Percentiles rank a stretch among this genome's conserved stretches.
Evolutionary conservation across 139 green algal species (phyloP).

Genomic region (Chlorella ohadii): DNA sequence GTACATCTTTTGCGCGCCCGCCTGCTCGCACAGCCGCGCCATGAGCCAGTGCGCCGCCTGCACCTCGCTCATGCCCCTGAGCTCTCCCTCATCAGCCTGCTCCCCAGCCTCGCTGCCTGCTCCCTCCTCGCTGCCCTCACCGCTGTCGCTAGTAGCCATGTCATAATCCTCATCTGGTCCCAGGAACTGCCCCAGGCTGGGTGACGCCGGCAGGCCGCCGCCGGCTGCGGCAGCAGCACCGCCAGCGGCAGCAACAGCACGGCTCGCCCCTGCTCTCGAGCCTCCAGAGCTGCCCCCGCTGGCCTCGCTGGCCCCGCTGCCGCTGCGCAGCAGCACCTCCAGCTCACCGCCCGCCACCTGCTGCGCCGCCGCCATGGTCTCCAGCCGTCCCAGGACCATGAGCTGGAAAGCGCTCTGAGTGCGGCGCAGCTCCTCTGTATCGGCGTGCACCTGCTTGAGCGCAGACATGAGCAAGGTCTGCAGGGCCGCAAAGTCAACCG

Average conservation of each 20-base stretch:
- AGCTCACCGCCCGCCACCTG: too few species aligned
- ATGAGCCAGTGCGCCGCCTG: background rate
- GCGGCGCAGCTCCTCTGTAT: background rate
- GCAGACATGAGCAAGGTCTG: background rate
- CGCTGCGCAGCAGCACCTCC: background rate
- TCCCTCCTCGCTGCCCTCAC: background rate
- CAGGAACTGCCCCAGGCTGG: background rate
- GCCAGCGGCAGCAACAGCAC: background rate
- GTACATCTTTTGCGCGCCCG: background rate
- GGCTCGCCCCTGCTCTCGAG: background rate
- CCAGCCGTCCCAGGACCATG: background rate
- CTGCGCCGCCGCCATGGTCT: background rate
- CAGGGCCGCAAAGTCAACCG: background rate
- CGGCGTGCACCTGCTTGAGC: background rate
- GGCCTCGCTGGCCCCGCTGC: background rate
- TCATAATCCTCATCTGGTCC: background rate
- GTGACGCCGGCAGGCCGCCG: background rate
- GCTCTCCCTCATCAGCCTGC: background rate
- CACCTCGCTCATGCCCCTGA: background rate
- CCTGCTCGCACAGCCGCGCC: background rate
- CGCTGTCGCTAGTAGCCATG: background rate
- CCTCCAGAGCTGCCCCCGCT: background rate
- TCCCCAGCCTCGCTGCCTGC: too few species aligned
- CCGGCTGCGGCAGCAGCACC: background rate
- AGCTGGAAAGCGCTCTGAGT: background rate